Percentiles rank a stretch among this genome's conserved stretches.
phyloP scores from a whole-genome alignment of 768 basidiomycete species.

The Astraeus odoratus region DNA sequence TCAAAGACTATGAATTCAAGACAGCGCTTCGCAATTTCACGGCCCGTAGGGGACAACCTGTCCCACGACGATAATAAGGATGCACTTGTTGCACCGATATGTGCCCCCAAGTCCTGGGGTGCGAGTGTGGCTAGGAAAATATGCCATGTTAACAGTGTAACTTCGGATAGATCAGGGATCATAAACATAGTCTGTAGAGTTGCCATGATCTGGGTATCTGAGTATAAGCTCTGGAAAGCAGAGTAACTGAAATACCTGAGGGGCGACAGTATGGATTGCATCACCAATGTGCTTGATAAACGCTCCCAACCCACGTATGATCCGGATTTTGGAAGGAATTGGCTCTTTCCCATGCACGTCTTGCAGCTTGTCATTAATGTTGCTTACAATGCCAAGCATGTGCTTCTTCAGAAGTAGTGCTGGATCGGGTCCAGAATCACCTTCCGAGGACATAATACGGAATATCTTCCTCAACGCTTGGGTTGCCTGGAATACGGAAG shows the following conservation, averaged over 20 bases:
- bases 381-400: conserved; percentile 79
- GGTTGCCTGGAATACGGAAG: conserved; percentile 39
- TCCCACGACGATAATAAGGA: conserved; percentile 77
- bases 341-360: conserved; percentile 77
- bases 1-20: conserved; percentile 67
- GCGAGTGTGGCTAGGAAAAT: conserved; percentile 65
- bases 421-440: conserved; percentile 33
- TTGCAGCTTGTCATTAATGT: conserved; percentile 81
- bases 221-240: neutral
- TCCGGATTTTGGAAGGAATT: conserved; percentile 59
- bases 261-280: conserved; percentile 67
- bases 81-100: conserved; percentile 83
- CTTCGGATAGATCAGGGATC: conserved; percentile 67
- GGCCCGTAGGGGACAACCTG: conserved; percentile 46
- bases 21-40: conserved; percentile 47
- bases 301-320: conserved; percentile 71
- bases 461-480: conserved; percentile 41
- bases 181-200: conserved; percentile 86
- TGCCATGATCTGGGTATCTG: conserved; percentile 75
- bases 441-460: conserved; percentile 21
- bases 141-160: conserved; percentile 75
- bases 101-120: conserved; percentile 67
- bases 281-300: conserved; percentile 67
- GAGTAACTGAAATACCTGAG: conserved; percentile 56
- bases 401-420: conserved; percentile 61